Evolutionary conservation across 176 grass and related monocot species (phyloP).

Genomic region (Cenchrus purpureus): DNA sequence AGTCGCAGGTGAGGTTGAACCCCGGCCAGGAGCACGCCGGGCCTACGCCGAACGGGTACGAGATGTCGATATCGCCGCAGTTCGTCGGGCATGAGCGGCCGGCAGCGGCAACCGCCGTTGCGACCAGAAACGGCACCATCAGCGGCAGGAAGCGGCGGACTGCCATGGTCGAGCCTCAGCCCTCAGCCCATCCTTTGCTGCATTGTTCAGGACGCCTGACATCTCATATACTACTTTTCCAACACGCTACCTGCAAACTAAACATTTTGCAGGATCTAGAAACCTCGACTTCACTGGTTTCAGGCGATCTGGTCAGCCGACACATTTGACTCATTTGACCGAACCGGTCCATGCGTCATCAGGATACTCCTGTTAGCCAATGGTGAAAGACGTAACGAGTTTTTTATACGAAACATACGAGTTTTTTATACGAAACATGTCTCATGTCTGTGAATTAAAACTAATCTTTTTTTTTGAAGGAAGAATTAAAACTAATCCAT

Average conservation of each 20-base stretch:
- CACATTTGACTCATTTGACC: background rate
- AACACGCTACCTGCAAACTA: background rate
- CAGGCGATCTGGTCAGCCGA: background rate
- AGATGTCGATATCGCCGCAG: background rate
- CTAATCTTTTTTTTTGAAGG: too few species aligned
- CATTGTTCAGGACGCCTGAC: background rate
- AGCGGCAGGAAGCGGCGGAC: slow-evolving; percentile 10
- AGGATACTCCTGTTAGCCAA: background rate
- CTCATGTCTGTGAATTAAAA: too few species aligned
- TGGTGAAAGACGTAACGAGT: background rate
- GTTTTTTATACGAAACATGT: too few species aligned
- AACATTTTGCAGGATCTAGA: background rate
- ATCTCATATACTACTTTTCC: background rate
- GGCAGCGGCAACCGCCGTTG: background rate
- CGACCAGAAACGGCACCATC: background rate
- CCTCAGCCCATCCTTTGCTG: background rate
- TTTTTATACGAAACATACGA: too few species aligned
- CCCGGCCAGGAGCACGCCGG: background rate
- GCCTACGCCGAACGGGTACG: background rate
- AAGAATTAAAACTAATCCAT: too few species aligned
- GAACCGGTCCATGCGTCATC: background rate
- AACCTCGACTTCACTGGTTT: background rate
- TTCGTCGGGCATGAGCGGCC: background rate
- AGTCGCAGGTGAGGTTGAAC: slow-evolving; percentile 12
- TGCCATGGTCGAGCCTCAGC: background rate